Percentiles rank a stretch among this genome's conserved stretches.
Evolutionary conservation across 257 asterid species (phyloP).

Genomic region (Jaltomata sinuosa): DNA sequence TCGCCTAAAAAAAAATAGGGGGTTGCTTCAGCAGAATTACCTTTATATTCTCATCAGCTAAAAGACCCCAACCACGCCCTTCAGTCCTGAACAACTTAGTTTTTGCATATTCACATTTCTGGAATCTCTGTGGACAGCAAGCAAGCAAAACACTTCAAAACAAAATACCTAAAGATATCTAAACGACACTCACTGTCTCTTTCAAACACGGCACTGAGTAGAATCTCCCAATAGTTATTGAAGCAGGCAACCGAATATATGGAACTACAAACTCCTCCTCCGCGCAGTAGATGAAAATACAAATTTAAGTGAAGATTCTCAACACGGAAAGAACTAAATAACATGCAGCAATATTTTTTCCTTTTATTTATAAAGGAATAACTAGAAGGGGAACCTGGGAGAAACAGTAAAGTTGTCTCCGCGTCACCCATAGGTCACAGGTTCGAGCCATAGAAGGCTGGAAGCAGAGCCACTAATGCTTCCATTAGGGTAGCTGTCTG

Average conservation of each 20-base stretch:
- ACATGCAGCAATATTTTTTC: background rate
- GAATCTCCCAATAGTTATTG: background rate
- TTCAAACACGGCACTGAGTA: background rate
- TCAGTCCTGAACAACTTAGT: conserved; percentile 71
- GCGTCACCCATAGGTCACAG: background rate
- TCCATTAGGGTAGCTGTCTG: too few species aligned
- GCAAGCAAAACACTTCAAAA: conserved; percentile 2
- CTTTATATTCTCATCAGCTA: conserved; percentile 59
- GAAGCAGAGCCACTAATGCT: background rate
- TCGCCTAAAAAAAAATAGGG: background rate
- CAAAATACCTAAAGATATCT: conserved; percentile 7
- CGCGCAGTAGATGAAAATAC: background rate
- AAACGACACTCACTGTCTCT: background rate
- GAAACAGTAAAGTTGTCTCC: background rate
- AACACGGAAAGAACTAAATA: background rate
- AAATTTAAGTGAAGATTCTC: background rate
- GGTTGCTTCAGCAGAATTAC: conserved; percentile 21
- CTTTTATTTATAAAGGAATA: background rate
- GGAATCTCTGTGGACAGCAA: conserved; percentile 57
- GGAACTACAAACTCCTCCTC: background rate
- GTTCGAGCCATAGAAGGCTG: background rate
- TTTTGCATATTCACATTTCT: conserved; percentile 63
- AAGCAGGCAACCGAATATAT: background rate
- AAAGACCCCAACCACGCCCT: conserved; percentile 96
- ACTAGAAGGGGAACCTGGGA: background rate